A percentile compares a stretch with the other conserved stretches of the same genome.
Conservation (phyloP, 495 filamentous ascomycete species). For the Lophium mytilinum region DNA sequence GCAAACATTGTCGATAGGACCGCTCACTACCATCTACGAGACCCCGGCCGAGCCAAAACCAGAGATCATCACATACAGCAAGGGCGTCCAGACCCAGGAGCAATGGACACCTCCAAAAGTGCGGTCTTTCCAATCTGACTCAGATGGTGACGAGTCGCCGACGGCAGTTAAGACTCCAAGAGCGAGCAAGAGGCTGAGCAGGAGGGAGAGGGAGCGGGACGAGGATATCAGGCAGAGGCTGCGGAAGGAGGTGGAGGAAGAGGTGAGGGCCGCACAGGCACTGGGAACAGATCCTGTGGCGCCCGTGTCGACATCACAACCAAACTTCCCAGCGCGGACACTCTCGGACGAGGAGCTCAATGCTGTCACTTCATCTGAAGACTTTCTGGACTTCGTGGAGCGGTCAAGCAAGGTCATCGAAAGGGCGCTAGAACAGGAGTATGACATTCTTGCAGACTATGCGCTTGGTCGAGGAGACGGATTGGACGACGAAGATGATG, state of each 20-base stretch:
- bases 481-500: conserved; percentile 69
- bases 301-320: conserved; percentile 39
- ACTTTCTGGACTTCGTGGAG: conserved; percentile 93
- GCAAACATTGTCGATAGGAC: conserved; percentile 61
- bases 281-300: conserved; percentile 7
- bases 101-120: conserved; percentile 32
- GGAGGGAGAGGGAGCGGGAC: conserved; percentile 68
- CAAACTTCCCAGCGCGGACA: conserved; percentile 64
- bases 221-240: conserved; percentile 83
- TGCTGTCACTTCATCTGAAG: conserved; percentile 83
- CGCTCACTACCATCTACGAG: conserved; percentile 67
- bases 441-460: conserved; percentile 94
- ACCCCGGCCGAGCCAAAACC: conserved; percentile 45
- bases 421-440: conserved; percentile 84
- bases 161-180: conserved; percentile 39
- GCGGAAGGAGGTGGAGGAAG: conserved; percentile 84
- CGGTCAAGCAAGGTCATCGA: conserved; percentile 95
- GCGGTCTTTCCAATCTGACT: conserved; percentile 42
- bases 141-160: conserved; percentile 54
- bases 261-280: conserved; percentile 62
- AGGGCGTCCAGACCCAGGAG: conserved; percentile 76
- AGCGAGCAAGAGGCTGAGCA: conserved; percentile 60
- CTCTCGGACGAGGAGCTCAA: conserved; percentile 80
- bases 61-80: conserved; percentile 87
- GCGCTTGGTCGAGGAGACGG: conserved; percentile 66